phyloP scores from a whole-genome alignment of 495 filamentous ascomycete species.

The Aspergillus carlsbadensis region DNA sequence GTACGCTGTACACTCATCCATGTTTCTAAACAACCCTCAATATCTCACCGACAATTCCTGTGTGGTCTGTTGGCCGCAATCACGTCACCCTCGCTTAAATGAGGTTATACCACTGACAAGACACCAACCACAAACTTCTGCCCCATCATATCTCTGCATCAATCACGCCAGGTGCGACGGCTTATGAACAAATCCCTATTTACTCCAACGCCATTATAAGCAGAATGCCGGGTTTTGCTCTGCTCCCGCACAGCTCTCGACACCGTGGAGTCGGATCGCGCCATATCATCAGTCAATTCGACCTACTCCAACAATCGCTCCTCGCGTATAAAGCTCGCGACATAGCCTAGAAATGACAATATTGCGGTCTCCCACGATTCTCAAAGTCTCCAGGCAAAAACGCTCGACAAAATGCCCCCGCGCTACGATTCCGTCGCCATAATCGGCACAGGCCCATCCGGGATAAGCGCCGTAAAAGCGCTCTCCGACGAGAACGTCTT shows the following conservation, averaged over 20 bases:
- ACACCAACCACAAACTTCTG: background rate
- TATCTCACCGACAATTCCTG: too few species aligned
- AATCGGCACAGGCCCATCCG: conserved; percentile 53
- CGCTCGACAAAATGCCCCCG: conserved; percentile 18
- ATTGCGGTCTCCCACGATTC: too few species aligned
- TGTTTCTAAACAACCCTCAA: too few species aligned
- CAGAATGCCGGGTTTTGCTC: background rate
- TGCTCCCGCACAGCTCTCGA: background rate
- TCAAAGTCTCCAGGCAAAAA: background rate
- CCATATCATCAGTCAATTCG: background rate
- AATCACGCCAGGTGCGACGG: background rate
- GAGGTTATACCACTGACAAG: conserved; percentile 4
- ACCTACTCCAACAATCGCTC: background rate
- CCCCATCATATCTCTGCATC: background rate
- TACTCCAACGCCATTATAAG: background rate
- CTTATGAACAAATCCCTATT: background rate
- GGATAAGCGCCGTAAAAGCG: conserved; percentile 52
- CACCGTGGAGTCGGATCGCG: conserved; percentile 4
- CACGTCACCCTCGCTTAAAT: conserved; percentile 1
- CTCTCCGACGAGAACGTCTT: conserved; percentile 50
- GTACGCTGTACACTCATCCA: too few species aligned
- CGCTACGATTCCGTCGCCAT: conserved; percentile 41
- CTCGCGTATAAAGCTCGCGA: background rate
- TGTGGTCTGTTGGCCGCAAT: background rate
- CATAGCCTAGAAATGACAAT: too few species aligned